Evolutionary conservation across 2,329 filamentous ascomycete species (phyloP).

Genomic region (Fusarium sp.): DNA sequence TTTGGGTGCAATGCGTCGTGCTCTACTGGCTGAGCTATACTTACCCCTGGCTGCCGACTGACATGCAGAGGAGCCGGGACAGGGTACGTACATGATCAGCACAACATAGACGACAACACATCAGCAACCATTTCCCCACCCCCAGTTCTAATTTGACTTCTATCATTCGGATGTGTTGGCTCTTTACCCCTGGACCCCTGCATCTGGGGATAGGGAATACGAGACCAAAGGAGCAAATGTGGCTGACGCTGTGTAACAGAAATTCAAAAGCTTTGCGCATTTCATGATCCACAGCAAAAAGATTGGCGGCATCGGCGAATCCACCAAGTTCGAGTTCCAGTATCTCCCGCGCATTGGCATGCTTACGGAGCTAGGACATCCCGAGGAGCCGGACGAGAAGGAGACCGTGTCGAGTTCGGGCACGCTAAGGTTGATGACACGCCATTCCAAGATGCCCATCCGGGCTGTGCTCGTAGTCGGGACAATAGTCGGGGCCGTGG

Average conservation of each 20-base stretch:
- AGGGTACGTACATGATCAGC: conserved; percentile 36
- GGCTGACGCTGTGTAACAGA: conserved; percentile 38
- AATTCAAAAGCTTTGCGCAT: conserved; percentile 43
- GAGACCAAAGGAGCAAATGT: background rate
- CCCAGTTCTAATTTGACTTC: background rate
- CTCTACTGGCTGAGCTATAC: conserved; percentile 68
- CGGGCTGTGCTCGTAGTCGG: conserved; percentile 38
- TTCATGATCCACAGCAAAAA: conserved; percentile 73
- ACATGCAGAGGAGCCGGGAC: conserved; percentile 52
- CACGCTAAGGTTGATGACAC: conserved; percentile 11
- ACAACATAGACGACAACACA: background rate
- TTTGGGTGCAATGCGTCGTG: conserved; percentile 74
- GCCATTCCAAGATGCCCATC: conserved; percentile 1
- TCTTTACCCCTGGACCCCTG: background rate
- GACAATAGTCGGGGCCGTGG: conserved; percentile 22
- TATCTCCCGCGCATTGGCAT: conserved; percentile 66
- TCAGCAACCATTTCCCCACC: background rate
- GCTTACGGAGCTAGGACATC: conserved; percentile 49
- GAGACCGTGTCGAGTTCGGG: background rate
- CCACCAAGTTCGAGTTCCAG: conserved; percentile 77
- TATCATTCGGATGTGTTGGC: background rate
- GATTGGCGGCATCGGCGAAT: conserved; percentile 69
- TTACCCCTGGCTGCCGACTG: conserved; percentile 51
- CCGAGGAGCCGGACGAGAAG: conserved; percentile 4
- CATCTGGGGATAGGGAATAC: background rate